Conservation (phyloP, 2,329 filamentous ascomycete species). For the Ceratocystis albifundus region DNA sequence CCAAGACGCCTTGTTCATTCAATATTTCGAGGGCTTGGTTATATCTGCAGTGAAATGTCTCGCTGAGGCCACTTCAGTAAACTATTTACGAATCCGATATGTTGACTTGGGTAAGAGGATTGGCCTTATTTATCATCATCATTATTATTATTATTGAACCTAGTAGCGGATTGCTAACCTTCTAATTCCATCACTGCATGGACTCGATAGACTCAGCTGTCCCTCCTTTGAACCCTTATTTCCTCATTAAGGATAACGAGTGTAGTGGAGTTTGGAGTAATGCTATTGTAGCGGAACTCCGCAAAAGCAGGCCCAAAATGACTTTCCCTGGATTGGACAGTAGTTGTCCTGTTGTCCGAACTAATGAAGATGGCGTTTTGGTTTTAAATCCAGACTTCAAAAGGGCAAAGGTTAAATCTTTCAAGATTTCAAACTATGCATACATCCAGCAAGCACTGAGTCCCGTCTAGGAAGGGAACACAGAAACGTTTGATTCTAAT, state of each 20-base stretch:
- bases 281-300: constrained; percentile 49
- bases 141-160: not conserved
- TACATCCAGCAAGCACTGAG: constrained; percentile 31
- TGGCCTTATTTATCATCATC: not conserved
- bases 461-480: constrained; percentile 8
- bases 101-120: constrained; percentile 51
- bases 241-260: constrained; percentile 47
- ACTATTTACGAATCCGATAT: constrained; percentile 59
- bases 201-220: constrained; percentile 49
- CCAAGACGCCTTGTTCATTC: constrained; percentile 60
- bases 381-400: constrained; percentile 46
- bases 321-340: constrained; percentile 53
- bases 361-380: constrained; percentile 48
- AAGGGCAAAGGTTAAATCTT: constrained; percentile 41
- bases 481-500: no score
- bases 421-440: constrained; percentile 48
- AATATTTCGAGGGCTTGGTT: constrained; percentile 58
- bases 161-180: constrained; percentile 20
- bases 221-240: constrained; percentile 61
- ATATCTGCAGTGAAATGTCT: constrained; percentile 51
- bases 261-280: constrained; percentile 65
- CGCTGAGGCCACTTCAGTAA: constrained; percentile 45
- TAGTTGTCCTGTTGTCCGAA: constrained; percentile 48
- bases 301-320: constrained; percentile 45
- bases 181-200: not conserved